These are phyloP conservation scores for Verticillium dahliae DNA, from an alignment of 2,329 filamentous ascomycete genomes.

Conservation along the genomic window DNA sequence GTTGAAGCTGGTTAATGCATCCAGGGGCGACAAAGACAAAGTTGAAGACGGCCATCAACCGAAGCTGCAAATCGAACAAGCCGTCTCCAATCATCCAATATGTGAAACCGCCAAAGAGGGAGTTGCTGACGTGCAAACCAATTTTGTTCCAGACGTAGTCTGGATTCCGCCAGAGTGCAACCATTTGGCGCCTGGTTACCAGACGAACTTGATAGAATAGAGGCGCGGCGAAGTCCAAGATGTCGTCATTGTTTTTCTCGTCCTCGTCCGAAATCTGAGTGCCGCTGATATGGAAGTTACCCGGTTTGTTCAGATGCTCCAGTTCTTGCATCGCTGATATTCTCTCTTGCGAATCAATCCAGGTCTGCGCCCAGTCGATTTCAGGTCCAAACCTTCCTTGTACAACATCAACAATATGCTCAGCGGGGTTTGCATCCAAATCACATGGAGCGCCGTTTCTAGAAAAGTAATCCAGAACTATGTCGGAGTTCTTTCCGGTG, in stretches of 20 bases:
- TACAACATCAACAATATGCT: conserved; percentile 24
- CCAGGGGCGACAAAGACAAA: conserved; percentile 45
- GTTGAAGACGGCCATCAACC: conserved; percentile 43
- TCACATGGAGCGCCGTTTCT: conserved; percentile 37
- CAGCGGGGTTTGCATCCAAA: conserved; percentile 30
- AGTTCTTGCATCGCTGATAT: conserved; percentile 4
- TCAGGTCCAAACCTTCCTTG: conserved; percentile 2
- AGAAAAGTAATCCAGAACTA: conserved; percentile 52
- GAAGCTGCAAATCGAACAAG: conserved; percentile 28
- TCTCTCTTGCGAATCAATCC: conserved; percentile 8
- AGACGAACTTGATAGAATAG: conserved; percentile 2
- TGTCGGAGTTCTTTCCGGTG: conserved; percentile 51
- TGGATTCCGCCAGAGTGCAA: conserved; percentile 9
- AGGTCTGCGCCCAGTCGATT: conserved; percentile 10
- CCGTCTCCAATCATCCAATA: conserved; percentile 40
- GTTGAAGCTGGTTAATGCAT: conserved; percentile 40
- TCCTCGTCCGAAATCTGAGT: too few species aligned
- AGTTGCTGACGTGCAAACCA: conserved; percentile 23
- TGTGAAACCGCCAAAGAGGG: conserved; percentile 11
- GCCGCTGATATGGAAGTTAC: too few species aligned
- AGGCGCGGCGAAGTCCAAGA: conserved; percentile 7
- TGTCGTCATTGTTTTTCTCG: background rate
- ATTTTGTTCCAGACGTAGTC: conserved; percentile 40
- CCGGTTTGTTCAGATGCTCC: background rate
- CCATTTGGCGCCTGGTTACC: conserved; percentile 6